Base-by-base conservation (phyloP, 1,284 basidiomycete species). In the Tilletia indica region DNA sequence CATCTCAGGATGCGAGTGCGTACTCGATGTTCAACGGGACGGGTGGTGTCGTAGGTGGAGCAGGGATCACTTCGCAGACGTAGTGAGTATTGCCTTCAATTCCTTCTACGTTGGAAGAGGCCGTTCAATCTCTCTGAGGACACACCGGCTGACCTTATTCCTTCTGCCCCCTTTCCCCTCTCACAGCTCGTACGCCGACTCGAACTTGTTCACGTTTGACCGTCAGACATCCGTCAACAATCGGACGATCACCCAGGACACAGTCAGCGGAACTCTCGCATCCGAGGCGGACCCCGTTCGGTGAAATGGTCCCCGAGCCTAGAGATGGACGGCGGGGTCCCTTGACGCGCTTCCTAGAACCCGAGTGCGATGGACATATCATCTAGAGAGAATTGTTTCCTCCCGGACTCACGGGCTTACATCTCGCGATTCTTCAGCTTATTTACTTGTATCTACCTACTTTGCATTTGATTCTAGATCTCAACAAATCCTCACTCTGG, bases 171-270 rank as follows among this genome's bases (percentile, higher is more conserved):
- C 16, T 16, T 64, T 64, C 34, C 21, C 64, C 3, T 45, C 42
- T 45, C 42, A 45, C 45, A 67, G 66, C 58, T 70, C 70, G 16
- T 71, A 71, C 47, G 9, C 66, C 16, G 70, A 71, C 45, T 67
- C 70, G 45, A 68, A 71, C 47, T 21, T 56, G 16, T 67, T 45
- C 70, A 67, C 58, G 16, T 71, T 71, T 47, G 42, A 67, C 14
- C 66, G 70, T 21, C 45, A 31, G 8, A 71, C 70, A 19, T 14
- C 42, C 16, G 70, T 68, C 39, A 25, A 42, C 21, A 54, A 71
- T 42, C 25, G 25, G 42, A 71, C 48, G 4, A 66, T 68, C 12
- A 38, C 36, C 36, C 19, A 34, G 36, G 61, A 64, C 36, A 19
- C 31, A 2, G 36, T 39, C 36, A 42, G 61, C 61, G 61, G 61